Base-by-base conservation (phyloP, 495 filamentous ascomycete genomes). In the Penicillium chermesinum region DNA sequence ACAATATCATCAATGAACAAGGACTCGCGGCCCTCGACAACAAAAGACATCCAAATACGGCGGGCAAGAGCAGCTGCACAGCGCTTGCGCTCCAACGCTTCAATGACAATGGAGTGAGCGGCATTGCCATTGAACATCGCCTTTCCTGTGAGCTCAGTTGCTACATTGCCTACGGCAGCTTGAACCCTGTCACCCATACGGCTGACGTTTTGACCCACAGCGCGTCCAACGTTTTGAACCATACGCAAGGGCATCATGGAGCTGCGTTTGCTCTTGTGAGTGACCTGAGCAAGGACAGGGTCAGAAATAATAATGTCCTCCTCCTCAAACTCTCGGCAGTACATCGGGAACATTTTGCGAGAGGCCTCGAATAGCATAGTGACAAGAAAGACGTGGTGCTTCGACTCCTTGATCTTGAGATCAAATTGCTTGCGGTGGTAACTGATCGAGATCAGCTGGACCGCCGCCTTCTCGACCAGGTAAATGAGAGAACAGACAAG, bases 21-120 rank as follows among this genome's bases (percentile, higher is more conserved):
- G 6, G 86, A 70, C 34, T 95, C 86, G 35, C 83, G 82, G 38
- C 88, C 91, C 64, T 96, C 91, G 13, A 90, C 81, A 9, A 96
- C 93, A 61, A 96, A 96, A 2, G 89, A 95, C 89, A 96, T 95
- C 93, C 93, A 98, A 49, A 98, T 82, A 62, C 93, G 84, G 52
- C 81, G 84, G 5, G 90, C 93, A 50, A 98, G 69, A 19, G 91
- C 93, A 67, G 96, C 91, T 2, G 89, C 86, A 17, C 86, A 86
- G 33, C 76, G 73, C 34, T 81, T 82, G 56, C 86, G 89, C 61
- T 95, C 91, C 44, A 98, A 74, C 2, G 91, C 93, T 54, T 94
- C 80, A 8, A 94, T 73, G 3, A 96, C 88, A 39, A 95, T 80
- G 1, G 89, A 90, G 62, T 95, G 90, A 2, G 91, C 85, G 1